Conservation (phyloP, 768 basidiomycete genomes). For the Xanthoconium stramineum region DNA sequence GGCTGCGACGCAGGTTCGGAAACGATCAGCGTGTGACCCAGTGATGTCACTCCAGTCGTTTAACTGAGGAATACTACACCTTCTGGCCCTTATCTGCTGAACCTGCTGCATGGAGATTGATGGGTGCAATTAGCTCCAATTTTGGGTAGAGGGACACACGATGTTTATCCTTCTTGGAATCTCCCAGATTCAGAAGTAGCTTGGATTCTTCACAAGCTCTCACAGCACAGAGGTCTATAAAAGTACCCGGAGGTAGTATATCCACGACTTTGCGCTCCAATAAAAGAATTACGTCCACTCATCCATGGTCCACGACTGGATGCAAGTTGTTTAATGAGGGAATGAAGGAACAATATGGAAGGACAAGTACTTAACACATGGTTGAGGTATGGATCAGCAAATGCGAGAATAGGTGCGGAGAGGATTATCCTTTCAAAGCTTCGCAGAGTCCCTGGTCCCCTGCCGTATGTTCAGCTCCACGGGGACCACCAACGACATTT, state of each 20-base stretch:
- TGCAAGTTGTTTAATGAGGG: not conserved
- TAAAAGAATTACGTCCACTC: not conserved
- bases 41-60: not conserved
- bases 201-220: not conserved
- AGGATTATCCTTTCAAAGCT: constrained; percentile 18
- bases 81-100: not conserved
- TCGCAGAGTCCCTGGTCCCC: constrained; percentile 14
- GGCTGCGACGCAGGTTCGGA: not conserved
- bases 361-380: not conserved
- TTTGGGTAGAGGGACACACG: not conserved
- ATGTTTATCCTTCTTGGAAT: not conserved
- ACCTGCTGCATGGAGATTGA: not conserved
- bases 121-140: not conserved
- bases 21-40: not conserved
- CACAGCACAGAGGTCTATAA: not conserved
- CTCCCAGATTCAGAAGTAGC: too few relatives aligned
- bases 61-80: not conserved
- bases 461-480: constrained; percentile 26
- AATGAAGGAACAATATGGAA: not conserved
- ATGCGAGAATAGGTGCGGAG: not conserved
- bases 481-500: constrained; percentile 52
- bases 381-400: not conserved
- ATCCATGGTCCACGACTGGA: not conserved
- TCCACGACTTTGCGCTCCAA: not conserved
- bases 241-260: not conserved